A percentile compares a stretch with the other conserved stretches of the same genome.
Conservation (phyloP, 352 stramenopile species). For the Pythium biforme region DNA sequence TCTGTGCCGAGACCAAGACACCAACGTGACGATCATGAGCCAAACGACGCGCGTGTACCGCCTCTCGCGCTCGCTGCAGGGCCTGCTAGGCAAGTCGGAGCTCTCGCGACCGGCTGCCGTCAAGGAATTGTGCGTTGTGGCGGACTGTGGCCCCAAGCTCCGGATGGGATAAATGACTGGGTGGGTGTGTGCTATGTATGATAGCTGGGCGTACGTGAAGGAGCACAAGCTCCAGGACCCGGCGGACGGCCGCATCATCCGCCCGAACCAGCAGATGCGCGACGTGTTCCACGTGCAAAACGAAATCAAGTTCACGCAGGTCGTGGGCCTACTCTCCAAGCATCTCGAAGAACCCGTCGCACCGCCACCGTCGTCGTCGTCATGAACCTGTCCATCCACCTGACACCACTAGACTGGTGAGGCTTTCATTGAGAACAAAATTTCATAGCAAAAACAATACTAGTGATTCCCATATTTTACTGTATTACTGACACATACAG, state of each 20-base stretch:
- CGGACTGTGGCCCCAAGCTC: too few relatives aligned
- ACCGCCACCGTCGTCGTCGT: conserved; percentile 2
- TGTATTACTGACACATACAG: too few relatives aligned
- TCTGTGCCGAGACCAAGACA: too few relatives aligned
- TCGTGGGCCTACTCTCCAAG: conserved; percentile 68
- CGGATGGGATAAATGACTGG: too few relatives aligned
- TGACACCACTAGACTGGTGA: too few relatives aligned
- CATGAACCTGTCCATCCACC: too few relatives aligned
- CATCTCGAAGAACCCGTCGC: conserved; percentile 41
- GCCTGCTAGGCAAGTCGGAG: conserved; percentile 63
- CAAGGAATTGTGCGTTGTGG: conserved; percentile 76
- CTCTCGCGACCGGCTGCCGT: conserved; percentile 63
- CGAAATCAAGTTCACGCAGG: conserved; percentile 73
- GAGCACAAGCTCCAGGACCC: conserved; percentile 73
- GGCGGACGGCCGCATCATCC: conserved; percentile 66
- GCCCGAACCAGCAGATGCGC: conserved; percentile 64
- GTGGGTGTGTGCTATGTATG: background rate
- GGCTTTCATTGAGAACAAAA: too few relatives aligned
- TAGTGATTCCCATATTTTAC: too few relatives aligned
- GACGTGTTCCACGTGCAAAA: conserved; percentile 57
- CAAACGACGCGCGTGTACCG: conserved; percentile 48
- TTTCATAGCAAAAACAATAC: too few relatives aligned
- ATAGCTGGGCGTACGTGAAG: conserved; percentile 77
- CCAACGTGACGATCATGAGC: background rate
- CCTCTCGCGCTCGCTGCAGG: conserved; percentile 56